These are phyloP conservation scores for Fagus crenata DNA, from an alignment of 306 rosid genomes.

Conservation along the genomic window DNA sequence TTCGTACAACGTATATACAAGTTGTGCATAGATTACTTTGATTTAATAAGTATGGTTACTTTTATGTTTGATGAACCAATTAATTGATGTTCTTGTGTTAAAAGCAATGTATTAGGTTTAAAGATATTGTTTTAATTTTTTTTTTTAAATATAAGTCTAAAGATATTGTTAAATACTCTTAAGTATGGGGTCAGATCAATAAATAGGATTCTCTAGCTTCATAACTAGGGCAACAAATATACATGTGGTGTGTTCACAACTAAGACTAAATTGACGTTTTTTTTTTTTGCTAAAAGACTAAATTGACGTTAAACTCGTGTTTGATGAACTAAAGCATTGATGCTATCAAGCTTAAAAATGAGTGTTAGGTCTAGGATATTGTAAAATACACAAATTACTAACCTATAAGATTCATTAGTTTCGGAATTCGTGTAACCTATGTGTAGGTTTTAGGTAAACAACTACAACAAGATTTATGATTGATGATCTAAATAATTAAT, in stretches of 20 bases:
- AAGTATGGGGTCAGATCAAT: too few species aligned
- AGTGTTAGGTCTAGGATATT: too few species aligned
- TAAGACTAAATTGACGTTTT: not conserved
- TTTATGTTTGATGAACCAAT: not conserved
- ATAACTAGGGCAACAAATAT: not conserved
- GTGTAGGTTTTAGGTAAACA: not conserved
- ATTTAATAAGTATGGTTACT: not conserved
- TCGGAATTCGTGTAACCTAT: not conserved
- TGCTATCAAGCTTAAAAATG: not conserved
- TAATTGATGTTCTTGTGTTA: not conserved
- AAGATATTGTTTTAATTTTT: too few species aligned
- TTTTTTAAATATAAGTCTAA: too few species aligned
- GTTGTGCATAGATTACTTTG: not conserved
- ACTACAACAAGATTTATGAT: not conserved
- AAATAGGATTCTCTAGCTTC: too few species aligned
- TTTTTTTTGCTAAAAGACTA: not conserved
- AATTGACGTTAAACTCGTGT: not conserved
- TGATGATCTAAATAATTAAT: not conserved
- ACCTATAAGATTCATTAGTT: not conserved
- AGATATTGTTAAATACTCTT: too few species aligned
- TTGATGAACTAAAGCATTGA: not conserved
- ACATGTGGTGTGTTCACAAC: not conserved
- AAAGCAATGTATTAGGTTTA: not conserved
- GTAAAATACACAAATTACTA: too few species aligned
- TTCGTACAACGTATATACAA: not conserved